phyloP scores from a whole-genome alignment of 345 rosid genomes.

The Citropsis articulata region DNA sequence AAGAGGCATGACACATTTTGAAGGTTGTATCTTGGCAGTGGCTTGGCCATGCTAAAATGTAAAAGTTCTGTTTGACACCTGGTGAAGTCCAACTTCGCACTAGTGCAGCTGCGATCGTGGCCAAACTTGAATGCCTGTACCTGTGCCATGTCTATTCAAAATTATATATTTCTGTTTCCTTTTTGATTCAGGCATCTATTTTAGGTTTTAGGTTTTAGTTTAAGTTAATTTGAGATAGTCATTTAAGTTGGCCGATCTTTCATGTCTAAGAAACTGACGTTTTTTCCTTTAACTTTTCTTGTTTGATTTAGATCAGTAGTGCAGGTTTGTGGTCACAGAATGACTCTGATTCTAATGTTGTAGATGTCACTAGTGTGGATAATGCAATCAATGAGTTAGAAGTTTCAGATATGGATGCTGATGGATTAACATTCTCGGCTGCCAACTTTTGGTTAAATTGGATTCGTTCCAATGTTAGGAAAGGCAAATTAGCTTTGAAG shows the following conservation, averaged over 20 bases:
- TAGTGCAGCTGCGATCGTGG: not conserved
- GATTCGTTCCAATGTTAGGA: constrained; percentile 47
- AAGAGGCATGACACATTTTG: not conserved
- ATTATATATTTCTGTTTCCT: not conserved
- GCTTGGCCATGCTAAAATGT: not conserved
- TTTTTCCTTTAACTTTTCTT: constrained; percentile 4
- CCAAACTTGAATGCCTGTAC: not conserved
- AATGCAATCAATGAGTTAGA: constrained; percentile 35
- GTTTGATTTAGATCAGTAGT: constrained; percentile 68
- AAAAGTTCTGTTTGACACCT: not conserved
- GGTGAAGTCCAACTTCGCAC: not conserved
- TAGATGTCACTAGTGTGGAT: constrained; percentile 33
- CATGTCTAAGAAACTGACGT: constrained; percentile 12
- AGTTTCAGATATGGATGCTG: constrained; percentile 44
- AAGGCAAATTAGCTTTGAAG: constrained; percentile 40
- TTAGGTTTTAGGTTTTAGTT: not conserved
- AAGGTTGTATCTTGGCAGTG: not conserved
- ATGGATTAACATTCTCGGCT: constrained; percentile 40
- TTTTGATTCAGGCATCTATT: not conserved
- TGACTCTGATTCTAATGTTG: constrained; percentile 41
- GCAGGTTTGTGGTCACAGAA: constrained; percentile 84
- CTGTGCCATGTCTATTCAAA: not conserved
- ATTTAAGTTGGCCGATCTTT: constrained; percentile 8
- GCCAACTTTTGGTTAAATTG: constrained; percentile 53
- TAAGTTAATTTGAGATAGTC: not conserved